Conservation (phyloP, 192 early-diverging fungal species). For the Mortierella hygrophila region DNA sequence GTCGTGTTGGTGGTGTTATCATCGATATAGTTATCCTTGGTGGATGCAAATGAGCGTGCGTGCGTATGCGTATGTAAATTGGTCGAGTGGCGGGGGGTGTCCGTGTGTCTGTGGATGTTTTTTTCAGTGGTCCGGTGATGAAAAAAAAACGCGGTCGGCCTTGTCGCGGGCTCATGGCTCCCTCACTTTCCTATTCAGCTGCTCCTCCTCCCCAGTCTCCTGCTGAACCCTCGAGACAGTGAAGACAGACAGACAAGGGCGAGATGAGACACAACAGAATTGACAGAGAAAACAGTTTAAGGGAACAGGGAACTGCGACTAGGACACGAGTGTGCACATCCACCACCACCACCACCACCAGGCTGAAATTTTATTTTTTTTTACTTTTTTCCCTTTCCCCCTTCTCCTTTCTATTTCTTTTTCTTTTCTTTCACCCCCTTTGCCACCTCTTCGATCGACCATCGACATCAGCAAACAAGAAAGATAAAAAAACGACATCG, state of each 20-base stretch:
- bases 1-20: too few relatives aligned
- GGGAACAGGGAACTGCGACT: neutral
- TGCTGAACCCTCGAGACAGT: too few relatives aligned
- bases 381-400: neutral
- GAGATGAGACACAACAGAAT: too few relatives aligned
- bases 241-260: too few relatives aligned
- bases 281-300: too few relatives aligned
- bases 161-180: too few relatives aligned
- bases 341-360: neutral
- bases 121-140: neutral
- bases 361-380: neutral
- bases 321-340: neutral
- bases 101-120: neutral
- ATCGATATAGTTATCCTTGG: too few relatives aligned
- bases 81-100: too few relatives aligned
- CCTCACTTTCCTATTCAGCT: too few relatives aligned
- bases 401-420: neutral
- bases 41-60: too few relatives aligned
- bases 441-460: neutral
- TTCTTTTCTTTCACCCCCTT: slow-evolving; percentile 7
- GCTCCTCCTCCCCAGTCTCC: too few relatives aligned
- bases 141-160: neutral
- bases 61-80: too few relatives aligned
- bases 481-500: neutral
- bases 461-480: neutral